Evolutionary conservation across 2,329 filamentous ascomycete genomes (phyloP), one percentile per base, ranked within the genome.

Genomic region (Aaosphaeria pasadenensis): DNA sequence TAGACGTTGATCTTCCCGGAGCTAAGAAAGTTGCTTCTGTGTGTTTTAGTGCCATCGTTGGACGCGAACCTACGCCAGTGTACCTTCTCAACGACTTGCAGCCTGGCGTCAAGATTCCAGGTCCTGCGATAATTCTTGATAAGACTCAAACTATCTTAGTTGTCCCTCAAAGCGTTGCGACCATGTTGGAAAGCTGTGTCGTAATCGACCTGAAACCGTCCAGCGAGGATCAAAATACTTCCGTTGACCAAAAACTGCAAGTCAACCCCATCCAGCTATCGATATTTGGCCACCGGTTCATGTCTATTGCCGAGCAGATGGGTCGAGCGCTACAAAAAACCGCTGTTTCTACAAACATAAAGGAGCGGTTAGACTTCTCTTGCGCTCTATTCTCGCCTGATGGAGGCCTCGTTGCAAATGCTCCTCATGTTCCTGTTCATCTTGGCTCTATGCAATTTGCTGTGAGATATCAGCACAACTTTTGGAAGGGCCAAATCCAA

Each of bases 271-370:
- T 82, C 38, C 70, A 76, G 31, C 71, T 82, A 2, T 79, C 75
- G 7, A 76, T 82, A 39, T 81, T 81, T 46, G 77, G 75, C 0
- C 77, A 82, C 54, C 71, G 79, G 0, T 82, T 82, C 67, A 82
- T 82, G 79, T 76, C 77, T 3, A 81, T 82, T 17, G 79, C 79
- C 0, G 79, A 82, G 50, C 79, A 82, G 51, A 82, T 82, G 79
- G 79, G 79, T 32, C 75, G 75, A 5, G 80, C 79, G 0, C 64
- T 82, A 11, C 78, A 82, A 44, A 77, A 79, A 54, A 82, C 79
- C 0, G 75, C 75, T 0, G 77, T 82, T 7, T 80, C 76, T 1
- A 78, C 75, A 7, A 75, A 73, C 42, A 74, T 75, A 51, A 73
- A 71, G 45, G 72, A 75, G 47, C 64, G 73, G 4, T 59, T 75